Conservation (phyloP, 2,329 filamentous ascomycete species). For the Pseudocercospora pini-densiflorae region DNA sequence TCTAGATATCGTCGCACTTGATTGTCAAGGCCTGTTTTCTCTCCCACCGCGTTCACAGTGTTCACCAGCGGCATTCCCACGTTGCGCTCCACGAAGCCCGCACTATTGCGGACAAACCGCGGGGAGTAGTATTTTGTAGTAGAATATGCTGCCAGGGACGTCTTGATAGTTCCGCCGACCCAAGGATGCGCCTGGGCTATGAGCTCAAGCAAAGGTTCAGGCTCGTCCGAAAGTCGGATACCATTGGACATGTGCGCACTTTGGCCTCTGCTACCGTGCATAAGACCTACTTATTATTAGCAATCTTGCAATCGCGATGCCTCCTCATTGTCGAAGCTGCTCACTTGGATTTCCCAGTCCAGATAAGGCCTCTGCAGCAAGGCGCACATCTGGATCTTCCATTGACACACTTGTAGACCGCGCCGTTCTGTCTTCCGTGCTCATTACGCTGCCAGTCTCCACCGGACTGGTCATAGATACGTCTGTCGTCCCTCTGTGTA, state of each 20-base stretch:
- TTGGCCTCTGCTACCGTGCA: slow-evolving; percentile 43
- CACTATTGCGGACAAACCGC: slow-evolving; percentile 81
- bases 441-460: slow-evolving; percentile 50
- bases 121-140: slow-evolving; percentile 90
- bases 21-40: slow-evolving; percentile 85
- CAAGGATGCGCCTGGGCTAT: slow-evolving; percentile 88
- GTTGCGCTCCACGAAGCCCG: slow-evolving; percentile 87
- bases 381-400: slow-evolving; percentile 54
- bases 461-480: slow-evolving; percentile 49
- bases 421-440: slow-evolving; percentile 42
- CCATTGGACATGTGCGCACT: slow-evolving; percentile 33
- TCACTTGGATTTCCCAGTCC: slow-evolving; percentile 55
- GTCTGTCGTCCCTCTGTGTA: slow-evolving; percentile 37
- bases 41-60: slow-evolving; percentile 81
- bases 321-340: slow-evolving; percentile 23
- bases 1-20: slow-evolving; percentile 82
- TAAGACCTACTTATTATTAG: slow-evolving; percentile 43
- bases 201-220: slow-evolving; percentile 82
- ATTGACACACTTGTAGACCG: slow-evolving; percentile 51
- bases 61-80: slow-evolving; percentile 81
- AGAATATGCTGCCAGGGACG: slow-evolving; percentile 82
- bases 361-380: slow-evolving; percentile 56
- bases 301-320: neutral
- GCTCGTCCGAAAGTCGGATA: slow-evolving; percentile 48
- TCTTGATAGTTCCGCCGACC: slow-evolving; percentile 75